Base-by-base conservation (phyloP, 495 filamentous ascomycete species). In the Tuber umbilicatum region DNA sequence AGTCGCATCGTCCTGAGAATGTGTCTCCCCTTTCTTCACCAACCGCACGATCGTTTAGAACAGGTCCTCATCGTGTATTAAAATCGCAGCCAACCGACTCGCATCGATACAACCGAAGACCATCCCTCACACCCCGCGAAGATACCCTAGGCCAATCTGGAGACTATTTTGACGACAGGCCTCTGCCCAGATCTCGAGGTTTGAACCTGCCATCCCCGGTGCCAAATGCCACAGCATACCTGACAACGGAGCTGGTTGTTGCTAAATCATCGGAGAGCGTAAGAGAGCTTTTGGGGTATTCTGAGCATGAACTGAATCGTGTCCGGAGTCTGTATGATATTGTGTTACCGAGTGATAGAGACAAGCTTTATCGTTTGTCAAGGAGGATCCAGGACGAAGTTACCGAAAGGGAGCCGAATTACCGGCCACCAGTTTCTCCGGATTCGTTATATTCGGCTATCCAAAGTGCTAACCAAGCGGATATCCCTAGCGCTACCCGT, bases 231-330 rank as follows among this genome's bases (percentile, higher is more conserved):
- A 78, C 76, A 38, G 89, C 89, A 12, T 89, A 86, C 76, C 77
- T 90, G 68, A 89, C 84, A 55, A 85, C 85, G 75, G 86, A 87
- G 60, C 81, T 90, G 73, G 86, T 88, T 75, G 83, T 90, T 50
- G 83, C 84, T n/a, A 88, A 86, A 75, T 85, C 84, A 19, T 89
- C 87, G 3, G 83, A 79, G 64, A 84, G 84, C 35, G 89, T 90
- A 55, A 79, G 83, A 19, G 87, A 88, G 35, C 83, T 86, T 68
- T 80, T 90, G 43, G 86, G 85, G 69, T 74, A 76, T 77, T 6
- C 83, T 83, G 70, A 82, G 75, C 42, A 80, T 83, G 70, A 83
- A 84, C 73, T 77, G 79, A 71, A 76, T 79, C 50, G 85, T 82
- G 74, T 82, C 6, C 83, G 85, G 42, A 85, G 83, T 72, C 82